phyloP scores from a whole-genome alignment of 108 stramenopile species.

The Fragilaria crotonensis region DNA sequence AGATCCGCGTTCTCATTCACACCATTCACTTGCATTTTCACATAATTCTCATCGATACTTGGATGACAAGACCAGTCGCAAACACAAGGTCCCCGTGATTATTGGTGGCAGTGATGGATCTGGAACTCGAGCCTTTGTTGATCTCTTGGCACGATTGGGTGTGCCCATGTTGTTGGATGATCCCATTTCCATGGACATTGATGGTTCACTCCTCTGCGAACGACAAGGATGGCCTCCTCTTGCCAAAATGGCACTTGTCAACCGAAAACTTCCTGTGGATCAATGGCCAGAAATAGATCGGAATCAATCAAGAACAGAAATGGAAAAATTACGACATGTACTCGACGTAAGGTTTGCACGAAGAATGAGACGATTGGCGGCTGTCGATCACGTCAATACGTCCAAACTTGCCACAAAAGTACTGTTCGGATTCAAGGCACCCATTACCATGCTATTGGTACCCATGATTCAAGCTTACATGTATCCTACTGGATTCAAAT shows the following conservation, averaged over 20 bases:
- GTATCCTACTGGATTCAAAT: conserved; percentile 4
- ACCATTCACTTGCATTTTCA: no score
- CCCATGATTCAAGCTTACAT: conserved; percentile 27
- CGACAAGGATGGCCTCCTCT: conserved; percentile 33
- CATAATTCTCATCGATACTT: no score
- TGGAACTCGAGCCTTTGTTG: conserved; percentile 37
- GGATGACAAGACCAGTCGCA: no score
- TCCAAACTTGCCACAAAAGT: background rate
- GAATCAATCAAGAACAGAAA: background rate
- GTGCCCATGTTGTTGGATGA: conserved; percentile 40
- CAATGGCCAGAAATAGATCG: conserved; percentile 3
- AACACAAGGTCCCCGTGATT: conserved; percentile 9
- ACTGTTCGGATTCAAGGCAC: conserved; percentile 37
- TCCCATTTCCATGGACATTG: conserved; percentile 30
- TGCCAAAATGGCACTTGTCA: conserved; percentile 19
- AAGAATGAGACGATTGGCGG: background rate
- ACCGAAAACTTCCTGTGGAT: background rate
- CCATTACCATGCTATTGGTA: conserved; percentile 37
- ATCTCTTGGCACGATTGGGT: conserved; percentile 24
- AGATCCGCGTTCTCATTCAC: no score
- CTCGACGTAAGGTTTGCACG: background rate
- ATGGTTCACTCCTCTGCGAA: conserved; percentile 25
- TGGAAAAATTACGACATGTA: background rate
- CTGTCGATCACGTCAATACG: background rate
- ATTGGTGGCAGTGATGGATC: conserved; percentile 46